Evolutionary conservation across 1,284 basidiomycete species (phyloP).

Genomic region (Schizopora paradoxa): DNA sequence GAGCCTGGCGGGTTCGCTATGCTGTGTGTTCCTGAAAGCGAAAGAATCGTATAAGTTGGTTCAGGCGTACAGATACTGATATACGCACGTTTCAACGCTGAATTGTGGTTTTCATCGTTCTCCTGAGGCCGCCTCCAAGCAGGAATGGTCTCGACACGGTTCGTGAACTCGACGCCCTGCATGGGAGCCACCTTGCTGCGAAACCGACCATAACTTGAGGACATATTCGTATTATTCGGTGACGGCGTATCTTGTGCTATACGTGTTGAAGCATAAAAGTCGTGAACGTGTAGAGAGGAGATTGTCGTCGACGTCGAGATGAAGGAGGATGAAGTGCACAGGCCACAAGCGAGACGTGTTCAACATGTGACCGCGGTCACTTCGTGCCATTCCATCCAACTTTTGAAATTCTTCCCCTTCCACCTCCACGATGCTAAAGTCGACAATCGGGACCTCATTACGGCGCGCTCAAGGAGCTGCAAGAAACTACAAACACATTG

Average conservation of each 20-base stretch:
- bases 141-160: conserved; percentile 13
- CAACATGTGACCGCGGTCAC: background rate
- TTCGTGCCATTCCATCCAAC: background rate
- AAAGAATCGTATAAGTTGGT: background rate
- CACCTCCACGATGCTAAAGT: background rate
- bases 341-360: conserved; percentile 6
- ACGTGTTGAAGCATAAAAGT: background rate
- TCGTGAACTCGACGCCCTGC: conserved; percentile 18
- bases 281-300: background rate
- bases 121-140: conserved; percentile 14
- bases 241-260: background rate
- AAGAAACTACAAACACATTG: background rate
- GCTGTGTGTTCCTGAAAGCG: conserved; percentile 12
- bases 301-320: conserved; percentile 11
- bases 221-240: conserved; percentile 5
- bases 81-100: conserved; percentile 12
- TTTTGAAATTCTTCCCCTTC: conserved; percentile 1
- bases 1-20: conserved; percentile 15
- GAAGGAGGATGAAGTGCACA: background rate
- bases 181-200: conserved; percentile 17
- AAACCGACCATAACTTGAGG: conserved; percentile 12
- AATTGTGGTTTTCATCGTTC: conserved; percentile 9
- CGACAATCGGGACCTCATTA: too few species aligned
- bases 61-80: background rate
- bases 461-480: conserved; percentile 3